Evolutionary conservation across 768 basidiomycete genomes (phyloP).

Genomic region (Mycena crocata): DNA sequence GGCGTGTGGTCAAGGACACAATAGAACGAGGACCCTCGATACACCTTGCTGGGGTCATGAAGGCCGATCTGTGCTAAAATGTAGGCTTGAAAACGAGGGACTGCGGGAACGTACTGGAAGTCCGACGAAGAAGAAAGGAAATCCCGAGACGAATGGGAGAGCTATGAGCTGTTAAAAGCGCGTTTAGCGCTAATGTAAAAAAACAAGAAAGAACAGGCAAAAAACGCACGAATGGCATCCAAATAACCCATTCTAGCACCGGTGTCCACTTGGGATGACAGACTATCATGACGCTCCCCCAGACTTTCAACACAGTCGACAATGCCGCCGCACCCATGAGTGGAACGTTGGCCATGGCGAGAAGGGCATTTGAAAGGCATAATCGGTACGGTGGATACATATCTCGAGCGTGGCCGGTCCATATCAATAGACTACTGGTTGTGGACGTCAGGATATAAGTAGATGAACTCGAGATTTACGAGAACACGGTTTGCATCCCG

Average conservation of each 20-base stretch:
- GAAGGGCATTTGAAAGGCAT: constrained; percentile 21
- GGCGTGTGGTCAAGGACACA: constrained; percentile 11
- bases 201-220: not conserved
- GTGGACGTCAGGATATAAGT: constrained; percentile 12
- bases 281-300: constrained; percentile 20
- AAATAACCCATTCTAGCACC: constrained; percentile 12
- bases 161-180: constrained; percentile 5
- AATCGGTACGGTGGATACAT: constrained; percentile 11
- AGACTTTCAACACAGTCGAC: constrained; percentile 17
- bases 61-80: constrained; percentile 12
- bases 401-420: constrained; percentile 29
- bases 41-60: constrained; percentile 6
- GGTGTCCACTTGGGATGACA: not conserved
- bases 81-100: not conserved
- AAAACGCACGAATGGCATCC: constrained; percentile 21
- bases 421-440: constrained; percentile 6
- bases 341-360: constrained; percentile 21
- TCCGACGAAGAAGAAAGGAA: constrained; percentile 15
- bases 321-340: constrained; percentile 20
- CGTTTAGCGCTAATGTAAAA: not conserved
- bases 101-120: constrained; percentile 8
- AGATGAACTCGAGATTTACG: constrained; percentile 20
- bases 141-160: constrained; percentile 10
- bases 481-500: constrained; percentile 2
- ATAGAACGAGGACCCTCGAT: constrained; percentile 26